Base-by-base conservation (phyloP, 1,284 basidiomycete species). In the Ustilago curta region DNA sequence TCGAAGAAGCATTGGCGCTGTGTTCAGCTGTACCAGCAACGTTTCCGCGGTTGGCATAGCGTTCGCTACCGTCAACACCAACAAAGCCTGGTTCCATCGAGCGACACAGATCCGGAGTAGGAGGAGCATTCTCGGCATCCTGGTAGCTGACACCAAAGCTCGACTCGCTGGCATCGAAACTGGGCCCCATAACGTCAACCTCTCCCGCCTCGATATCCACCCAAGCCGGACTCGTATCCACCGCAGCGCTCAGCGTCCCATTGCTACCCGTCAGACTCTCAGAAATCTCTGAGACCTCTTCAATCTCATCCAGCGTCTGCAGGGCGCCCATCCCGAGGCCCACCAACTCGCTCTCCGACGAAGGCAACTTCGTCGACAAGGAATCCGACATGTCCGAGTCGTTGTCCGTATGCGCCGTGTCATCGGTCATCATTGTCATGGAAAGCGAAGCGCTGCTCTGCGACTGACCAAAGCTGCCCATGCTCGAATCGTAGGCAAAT, bases 401-500 rank as follows among this genome's bases (percentile, higher is more conserved):
- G 58, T 60, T 52, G 52, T 70, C 68, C 9, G 71, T 74, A 27
- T 60, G 59, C 21, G 40, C 45, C 32, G 67, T 75, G 44, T 75
- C 72, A 37, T 76, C 69, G n/a, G 71, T 74, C 27, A 56, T 56
- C 21, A 54, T 49, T 1, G 56, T 70, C 67, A 76, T 71, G 32
- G 69, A 68, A 4, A 78, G 56, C 50, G 70, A 75, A 16, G 65
- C 62, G 40, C 64, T 76, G 66, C 73, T 73, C 53, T 76, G 76
- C 31, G 70, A 71, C 52, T 78, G 77, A 3, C 70, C 74, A n/a
- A 74, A 71, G 50, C 70, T 74, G 39, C 77, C 78, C 76, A 80
- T 80, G 55, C 72, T 76, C 25, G 70, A 75, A 59, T 82, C 80
- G 62, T 82, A 82, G 40, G 80, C 80, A 51, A 82, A 82, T 18